Evolutionary conservation across 805 yeast genomes (phyloP).

Genomic region (Lachancea waltii): DNA sequence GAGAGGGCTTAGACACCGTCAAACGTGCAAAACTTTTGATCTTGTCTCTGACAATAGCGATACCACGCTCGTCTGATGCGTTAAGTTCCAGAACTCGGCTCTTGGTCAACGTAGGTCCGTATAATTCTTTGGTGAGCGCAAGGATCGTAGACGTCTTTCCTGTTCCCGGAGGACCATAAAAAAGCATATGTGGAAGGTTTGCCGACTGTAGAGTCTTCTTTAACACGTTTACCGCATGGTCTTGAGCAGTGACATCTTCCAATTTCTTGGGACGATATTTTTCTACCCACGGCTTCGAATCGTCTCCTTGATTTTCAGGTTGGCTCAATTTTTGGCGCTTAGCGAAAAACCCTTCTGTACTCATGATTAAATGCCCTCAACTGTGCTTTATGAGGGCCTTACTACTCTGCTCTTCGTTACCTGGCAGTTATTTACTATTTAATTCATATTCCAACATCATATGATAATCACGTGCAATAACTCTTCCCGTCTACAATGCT

Average conservation of each 20-base stretch:
- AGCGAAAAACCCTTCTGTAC: constrained; percentile 8
- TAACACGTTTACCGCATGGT: constrained; percentile 76
- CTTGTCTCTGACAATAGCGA: constrained; percentile 78
- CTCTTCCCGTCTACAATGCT: not conserved
- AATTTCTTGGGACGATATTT: constrained; percentile 86
- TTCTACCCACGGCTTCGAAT: constrained; percentile 81
- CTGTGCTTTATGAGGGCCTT: not conserved
- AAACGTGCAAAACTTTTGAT: constrained; percentile 82
- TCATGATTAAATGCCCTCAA: constrained; percentile 3
- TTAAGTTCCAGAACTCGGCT: constrained; percentile 74
- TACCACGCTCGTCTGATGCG: constrained; percentile 90
- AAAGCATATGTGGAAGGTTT: constrained; percentile 85
- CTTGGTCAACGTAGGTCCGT: constrained; percentile 64
- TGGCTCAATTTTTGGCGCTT: constrained; percentile 27
- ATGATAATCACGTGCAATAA: not conserved
- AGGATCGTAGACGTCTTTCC: constrained; percentile 86
- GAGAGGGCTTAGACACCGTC: constrained; percentile 72
- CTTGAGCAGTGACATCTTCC: constrained; percentile 88
- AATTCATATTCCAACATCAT: not conserved
- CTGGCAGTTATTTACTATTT: too few relatives aligned
- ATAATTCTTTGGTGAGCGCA: constrained; percentile 73
- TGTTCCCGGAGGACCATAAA: constrained; percentile 92
- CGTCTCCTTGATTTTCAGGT: constrained; percentile 17
- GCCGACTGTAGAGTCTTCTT: constrained; percentile 72
- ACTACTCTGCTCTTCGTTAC: too few relatives aligned